Percentiles rank a stretch among this genome's conserved stretches.
Evolutionary conservation across 1,284 basidiomycete species (phyloP).

Genomic region (Fomitiporia mediterranea): DNA sequence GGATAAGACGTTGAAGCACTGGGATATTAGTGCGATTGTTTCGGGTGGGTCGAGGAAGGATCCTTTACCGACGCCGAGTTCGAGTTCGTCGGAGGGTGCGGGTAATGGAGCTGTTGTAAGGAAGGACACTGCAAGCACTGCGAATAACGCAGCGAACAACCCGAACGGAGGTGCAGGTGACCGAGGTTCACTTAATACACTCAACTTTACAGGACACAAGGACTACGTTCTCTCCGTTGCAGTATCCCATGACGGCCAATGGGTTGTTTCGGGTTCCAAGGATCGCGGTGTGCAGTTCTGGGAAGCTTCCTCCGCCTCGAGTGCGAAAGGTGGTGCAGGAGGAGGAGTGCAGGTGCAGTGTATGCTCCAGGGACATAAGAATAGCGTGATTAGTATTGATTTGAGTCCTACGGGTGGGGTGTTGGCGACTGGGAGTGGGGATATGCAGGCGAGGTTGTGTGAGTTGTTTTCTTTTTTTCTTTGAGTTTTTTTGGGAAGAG

Average conservation of each 20-base stretch:
- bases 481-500: not conserved
- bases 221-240: conserved; percentile 80
- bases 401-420: conserved; percentile 70
- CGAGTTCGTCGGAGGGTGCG: not conserved
- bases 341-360: conserved; percentile 79
- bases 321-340: too few relatives aligned
- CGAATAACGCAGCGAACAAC: too few relatives aligned
- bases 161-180: conserved; percentile 40
- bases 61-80: conserved; percentile 12
- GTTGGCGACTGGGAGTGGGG: conserved; percentile 84
- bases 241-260: conserved; percentile 80
- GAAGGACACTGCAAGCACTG: too few relatives aligned
- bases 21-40: conserved; percentile 64
- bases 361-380: conserved; percentile 88
- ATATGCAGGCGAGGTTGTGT: conserved; percentile 83
- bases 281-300: conserved; percentile 89
- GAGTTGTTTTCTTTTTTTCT: conserved; percentile 6
- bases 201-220: conserved; percentile 83
- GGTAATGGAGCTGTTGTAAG: conserved; percentile 7
- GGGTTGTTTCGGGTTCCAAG: conserved; percentile 89
- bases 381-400: conserved; percentile 88
- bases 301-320: conserved; percentile 72
- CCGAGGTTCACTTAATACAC: conserved; percentile 52
- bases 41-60: conserved; percentile 15
- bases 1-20: conserved; percentile 85